Conservation (phyloP, 257 asterid genomes). For the Ocimum tenuiflorum region DNA sequence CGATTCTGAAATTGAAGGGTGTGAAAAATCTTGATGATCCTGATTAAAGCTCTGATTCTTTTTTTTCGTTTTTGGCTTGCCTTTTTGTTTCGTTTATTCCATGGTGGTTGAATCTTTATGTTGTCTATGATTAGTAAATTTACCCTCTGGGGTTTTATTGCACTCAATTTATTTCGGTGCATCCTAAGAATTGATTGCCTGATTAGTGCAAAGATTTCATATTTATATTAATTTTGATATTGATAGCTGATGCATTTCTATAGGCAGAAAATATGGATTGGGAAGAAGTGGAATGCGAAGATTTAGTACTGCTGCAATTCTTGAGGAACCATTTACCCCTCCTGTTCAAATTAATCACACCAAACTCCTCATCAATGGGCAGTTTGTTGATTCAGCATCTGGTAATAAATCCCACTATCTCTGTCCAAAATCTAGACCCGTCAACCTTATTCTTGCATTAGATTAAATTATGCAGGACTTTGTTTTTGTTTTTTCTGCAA, state of each 20-base stretch:
- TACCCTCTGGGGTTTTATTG: neutral
- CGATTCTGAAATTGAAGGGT: constrained; percentile 6
- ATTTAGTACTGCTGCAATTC: constrained; percentile 44
- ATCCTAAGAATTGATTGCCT: too few relatives aligned
- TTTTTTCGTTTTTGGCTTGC: neutral
- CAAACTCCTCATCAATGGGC: constrained; percentile 68
- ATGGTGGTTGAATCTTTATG: neutral
- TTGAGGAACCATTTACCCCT: constrained; percentile 49
- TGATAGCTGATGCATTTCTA: neutral
- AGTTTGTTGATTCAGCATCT: constrained; percentile 73
- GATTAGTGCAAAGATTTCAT: too few relatives aligned
- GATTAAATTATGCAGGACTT: neutral
- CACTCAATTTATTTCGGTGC: too few relatives aligned
- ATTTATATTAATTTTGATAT: neutral
- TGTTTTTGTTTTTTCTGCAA: too few relatives aligned
- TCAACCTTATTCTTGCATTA: neutral
- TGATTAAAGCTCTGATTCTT: neutral
- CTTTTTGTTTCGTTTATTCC: too few relatives aligned
- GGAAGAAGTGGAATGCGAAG: constrained; percentile 30
- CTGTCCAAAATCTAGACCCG: neutral
- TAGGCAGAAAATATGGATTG: constrained; percentile 40
- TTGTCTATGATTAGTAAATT: neutral
- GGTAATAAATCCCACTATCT: constrained; percentile 46
- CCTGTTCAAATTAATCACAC: constrained; percentile 47
- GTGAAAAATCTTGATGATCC: constrained; percentile 2